phyloP scores from a whole-genome alignment of 352 stramenopile genomes.

The Hyaloperonospora brassicae region DNA sequence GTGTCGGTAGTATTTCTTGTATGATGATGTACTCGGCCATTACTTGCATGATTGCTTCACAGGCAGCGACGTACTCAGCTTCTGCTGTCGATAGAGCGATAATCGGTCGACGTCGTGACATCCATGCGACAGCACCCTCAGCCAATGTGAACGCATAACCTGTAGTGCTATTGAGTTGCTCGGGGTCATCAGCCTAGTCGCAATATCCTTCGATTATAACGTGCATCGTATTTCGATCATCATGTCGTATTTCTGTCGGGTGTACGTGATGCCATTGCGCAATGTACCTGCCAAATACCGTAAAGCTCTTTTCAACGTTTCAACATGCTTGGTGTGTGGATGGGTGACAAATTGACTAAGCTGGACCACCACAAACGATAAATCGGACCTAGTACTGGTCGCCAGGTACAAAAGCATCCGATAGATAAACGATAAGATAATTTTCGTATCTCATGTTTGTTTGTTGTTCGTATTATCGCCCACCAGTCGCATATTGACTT shows the following conservation, averaged over 20 bases:
- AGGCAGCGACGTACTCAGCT: not conserved
- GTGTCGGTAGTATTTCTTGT: not conserved
- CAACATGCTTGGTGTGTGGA: constrained; percentile 7
- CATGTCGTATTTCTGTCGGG: not conserved
- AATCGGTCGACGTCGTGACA: not conserved
- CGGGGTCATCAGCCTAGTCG: not conserved
- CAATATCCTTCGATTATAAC: not conserved
- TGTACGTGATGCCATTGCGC: not conserved
- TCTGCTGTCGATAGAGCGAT: not conserved
- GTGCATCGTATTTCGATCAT: not conserved
- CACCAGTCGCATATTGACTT: constrained; percentile 6
- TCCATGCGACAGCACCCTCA: not conserved
- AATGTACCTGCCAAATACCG: constrained; percentile 5
- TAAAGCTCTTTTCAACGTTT: not conserved
- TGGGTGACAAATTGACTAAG: constrained; percentile 19
- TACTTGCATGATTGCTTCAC: constrained; percentile 1
- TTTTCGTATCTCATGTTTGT: not conserved
- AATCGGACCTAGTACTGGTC: constrained; percentile 18
- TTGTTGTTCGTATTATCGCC: constrained; percentile 2
- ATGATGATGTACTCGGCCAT: not conserved
- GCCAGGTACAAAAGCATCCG: constrained; percentile 25
- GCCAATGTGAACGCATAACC: not conserved
- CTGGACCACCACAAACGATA: constrained; percentile 19
- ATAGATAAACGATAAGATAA: constrained; percentile 9
- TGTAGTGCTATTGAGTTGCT: not conserved